phyloP scores from a whole-genome alignment of 2,329 filamentous ascomycete species.

The Diplodia mutila region DNA sequence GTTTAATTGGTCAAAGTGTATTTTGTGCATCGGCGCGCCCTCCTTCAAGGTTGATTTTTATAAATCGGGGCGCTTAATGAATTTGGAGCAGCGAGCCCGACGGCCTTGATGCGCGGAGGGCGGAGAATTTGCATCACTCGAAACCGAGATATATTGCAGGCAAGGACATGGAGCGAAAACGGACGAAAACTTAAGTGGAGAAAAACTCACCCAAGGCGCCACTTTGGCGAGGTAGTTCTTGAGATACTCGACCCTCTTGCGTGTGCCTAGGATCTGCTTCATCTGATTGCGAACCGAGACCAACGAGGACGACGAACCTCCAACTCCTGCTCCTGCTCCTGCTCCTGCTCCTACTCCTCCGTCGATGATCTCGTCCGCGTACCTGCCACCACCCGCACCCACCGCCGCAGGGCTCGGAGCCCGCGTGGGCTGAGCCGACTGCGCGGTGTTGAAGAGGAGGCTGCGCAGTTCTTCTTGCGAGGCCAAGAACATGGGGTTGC shows the following conservation, averaged over 20 bases:
- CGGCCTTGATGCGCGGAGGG: background rate
- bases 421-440: conserved; percentile 35
- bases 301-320: conserved; percentile 10
- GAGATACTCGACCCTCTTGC: conserved; percentile 34
- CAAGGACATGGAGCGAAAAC: background rate
- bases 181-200: background rate
- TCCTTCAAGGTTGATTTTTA: background rate
- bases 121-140: too few relatives aligned
- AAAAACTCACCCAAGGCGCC: conserved; percentile 35
- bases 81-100: background rate
- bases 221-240: conserved; percentile 38
- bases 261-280: conserved; percentile 33
- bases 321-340: background rate
- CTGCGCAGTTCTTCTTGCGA: conserved; percentile 36
- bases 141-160: background rate
- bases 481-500: conserved; percentile 36
- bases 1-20: background rate
- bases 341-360: background rate
- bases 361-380: conserved; percentile 3
- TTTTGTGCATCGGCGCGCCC: background rate
- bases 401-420: conserved; percentile 30
- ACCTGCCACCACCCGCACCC: conserved; percentile 18
- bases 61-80: background rate
- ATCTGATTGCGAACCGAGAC: conserved; percentile 24
- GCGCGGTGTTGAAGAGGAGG: conserved; percentile 37